phyloP scores from a whole-genome alignment of 148 eudicot species.

The Vaccinium darrowii region DNA sequence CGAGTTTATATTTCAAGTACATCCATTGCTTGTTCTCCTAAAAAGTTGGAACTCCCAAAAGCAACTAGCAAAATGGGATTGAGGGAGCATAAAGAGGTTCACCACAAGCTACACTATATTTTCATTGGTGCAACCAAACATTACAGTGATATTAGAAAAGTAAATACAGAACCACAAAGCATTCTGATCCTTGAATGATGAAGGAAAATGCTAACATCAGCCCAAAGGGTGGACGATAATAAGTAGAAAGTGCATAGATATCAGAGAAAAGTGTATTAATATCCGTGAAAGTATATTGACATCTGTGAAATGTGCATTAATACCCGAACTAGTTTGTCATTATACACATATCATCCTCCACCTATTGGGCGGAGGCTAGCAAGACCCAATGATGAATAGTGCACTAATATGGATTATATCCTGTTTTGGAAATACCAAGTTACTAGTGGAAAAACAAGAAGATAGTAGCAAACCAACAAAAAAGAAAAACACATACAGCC shows the following conservation, averaged over 20 bases:
- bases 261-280: no score
- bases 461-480: background rate
- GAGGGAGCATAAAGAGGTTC: background rate
- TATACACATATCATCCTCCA: no score
- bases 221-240: no score
- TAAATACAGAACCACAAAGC: background rate
- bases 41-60: background rate
- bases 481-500: constrained; percentile 1
- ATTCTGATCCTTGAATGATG: background rate
- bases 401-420: background rate
- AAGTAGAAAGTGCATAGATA: no score
- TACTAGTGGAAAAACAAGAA: background rate
- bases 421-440: background rate
- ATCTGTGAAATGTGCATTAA: no score
- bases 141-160: background rate
- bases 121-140: background rate
- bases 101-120: background rate
- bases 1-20: background rate
- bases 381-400: background rate
- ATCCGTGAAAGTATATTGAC: no score
- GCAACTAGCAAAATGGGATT: background rate
- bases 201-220: background rate
- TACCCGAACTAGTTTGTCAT: no score
- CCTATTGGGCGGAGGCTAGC: no score
- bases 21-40: background rate